A percentile compares a stretch with the other conserved stretches of the same genome.
Evolutionary conservation across 352 stramenopile genomes (phyloP).

Genomic region (Achlya hypogyna): DNA sequence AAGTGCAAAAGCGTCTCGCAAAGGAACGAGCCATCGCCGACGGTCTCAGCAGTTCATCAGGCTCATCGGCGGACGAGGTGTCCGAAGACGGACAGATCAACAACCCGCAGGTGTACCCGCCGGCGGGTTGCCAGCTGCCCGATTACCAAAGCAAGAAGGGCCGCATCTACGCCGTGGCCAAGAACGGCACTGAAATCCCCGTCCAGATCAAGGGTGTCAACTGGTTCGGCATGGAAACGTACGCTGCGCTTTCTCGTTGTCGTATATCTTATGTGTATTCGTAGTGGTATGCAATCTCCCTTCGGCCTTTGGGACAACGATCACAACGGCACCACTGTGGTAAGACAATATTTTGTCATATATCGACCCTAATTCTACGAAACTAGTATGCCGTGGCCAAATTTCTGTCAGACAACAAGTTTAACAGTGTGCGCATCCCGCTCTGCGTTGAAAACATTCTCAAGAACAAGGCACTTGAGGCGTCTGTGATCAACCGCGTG

Average conservation of each 20-base stretch:
- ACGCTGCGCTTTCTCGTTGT: neutral
- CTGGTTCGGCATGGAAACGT: conserved; percentile 42
- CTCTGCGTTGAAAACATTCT: conserved; percentile 53
- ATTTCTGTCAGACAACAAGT: conserved; percentile 68
- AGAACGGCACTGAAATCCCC: conserved; percentile 57
- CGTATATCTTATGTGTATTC: neutral
- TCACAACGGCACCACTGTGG: conserved; percentile 45
- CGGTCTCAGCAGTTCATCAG: conserved; percentile 17
- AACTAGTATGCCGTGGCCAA: conserved; percentile 51
- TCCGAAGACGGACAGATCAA: conserved; percentile 36
- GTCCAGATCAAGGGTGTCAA: conserved; percentile 71
- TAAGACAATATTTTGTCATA: conserved; percentile 25
- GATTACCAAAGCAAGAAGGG: conserved; percentile 76
- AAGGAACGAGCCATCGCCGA: neutral
- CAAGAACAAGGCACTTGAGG: conserved; percentile 43
- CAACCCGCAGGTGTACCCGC: conserved; percentile 55
- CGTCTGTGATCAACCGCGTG: conserved; percentile 28
- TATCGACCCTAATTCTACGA: conserved; percentile 23
- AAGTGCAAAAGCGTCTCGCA: neutral
- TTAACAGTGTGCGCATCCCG: conserved; percentile 58
- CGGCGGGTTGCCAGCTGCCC: conserved; percentile 42
- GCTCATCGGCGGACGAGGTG: neutral
- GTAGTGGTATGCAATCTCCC: conserved; percentile 43
- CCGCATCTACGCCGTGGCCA: conserved; percentile 39
- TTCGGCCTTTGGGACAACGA: conserved; percentile 66